Base-by-base conservation (phyloP, 495 filamentous ascomycete genomes). In the Penicillium psychrofluorescens region DNA sequence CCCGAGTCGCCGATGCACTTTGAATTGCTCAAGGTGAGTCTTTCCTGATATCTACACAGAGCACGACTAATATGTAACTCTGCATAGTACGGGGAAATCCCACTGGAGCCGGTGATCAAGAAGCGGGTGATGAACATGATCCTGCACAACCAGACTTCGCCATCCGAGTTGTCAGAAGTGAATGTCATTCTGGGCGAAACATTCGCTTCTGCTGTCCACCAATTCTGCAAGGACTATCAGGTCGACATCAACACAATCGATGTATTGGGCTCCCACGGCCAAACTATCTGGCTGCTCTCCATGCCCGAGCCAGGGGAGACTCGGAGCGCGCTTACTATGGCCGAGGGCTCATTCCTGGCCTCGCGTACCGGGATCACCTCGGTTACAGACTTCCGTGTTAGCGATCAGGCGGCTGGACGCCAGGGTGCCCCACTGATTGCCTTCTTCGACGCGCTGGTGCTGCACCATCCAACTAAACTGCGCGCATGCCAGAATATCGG, bases 401-500 rank as follows among this genome's bases (percentile, higher is more conserved):
- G 62, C 42, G 68, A 72, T 13, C 67, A 69, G 49, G 67, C 68
- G 5, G 68, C 64, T 6, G 69, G 68, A 1, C 63, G 67, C 27
- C 70, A 73, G 44, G 67, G 69, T 2, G 68, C 68, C 1, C 70
- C 68, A 6, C 47, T 73, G 15, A 68, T 71, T 49, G 68, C 67
- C 2, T 68, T 70, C 41, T 64, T 75, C 16, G 73, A 79, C 40
- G 69, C 70, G 1, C 52, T 79, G 8, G 46, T 80, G 11, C 61
- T 79, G 15, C 74, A 76, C 38, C 74, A 80, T 41, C 76, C 75
- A 7, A 77, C 68, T 10, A 79, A 77, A 52, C 47, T 73, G 4
- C 71, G 75, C 36, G 70, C 68, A 8, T 79, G 74, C 50, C 76
- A 80, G 57, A 81, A 81, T 51, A 79, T 79, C 46, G 75, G 77